These are phyloP conservation scores for Prunella vulgaris DNA, from an alignment of 257 asterid genomes.

Conservation along the genomic window DNA sequence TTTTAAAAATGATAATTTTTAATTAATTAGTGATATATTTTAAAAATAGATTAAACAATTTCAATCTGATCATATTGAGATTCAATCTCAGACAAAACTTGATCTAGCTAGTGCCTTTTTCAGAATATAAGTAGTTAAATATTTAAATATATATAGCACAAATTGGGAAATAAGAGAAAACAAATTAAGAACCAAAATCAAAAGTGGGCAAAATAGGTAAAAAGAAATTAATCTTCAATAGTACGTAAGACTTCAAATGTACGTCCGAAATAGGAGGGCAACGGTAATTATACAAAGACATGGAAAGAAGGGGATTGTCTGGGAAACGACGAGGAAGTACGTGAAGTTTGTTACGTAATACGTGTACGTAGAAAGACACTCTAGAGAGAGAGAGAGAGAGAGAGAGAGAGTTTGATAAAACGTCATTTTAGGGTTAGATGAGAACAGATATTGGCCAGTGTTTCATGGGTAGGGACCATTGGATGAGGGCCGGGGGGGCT, in stretches of 20 bases:
- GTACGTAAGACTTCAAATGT: background rate
- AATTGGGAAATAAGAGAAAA: no score
- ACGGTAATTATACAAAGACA: background rate
- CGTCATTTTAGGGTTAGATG: conserved; percentile 93
- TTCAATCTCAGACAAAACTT: no score
- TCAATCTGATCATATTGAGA: no score
- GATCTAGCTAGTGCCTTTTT: no score
- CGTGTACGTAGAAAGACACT: background rate
- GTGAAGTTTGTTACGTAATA: conserved; percentile 45
- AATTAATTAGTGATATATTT: no score
- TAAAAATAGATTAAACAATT: no score
- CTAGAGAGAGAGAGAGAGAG: no score
- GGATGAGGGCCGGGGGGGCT: conserved; percentile 34
- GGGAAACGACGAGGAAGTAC: conserved; percentile 26
- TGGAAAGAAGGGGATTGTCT: conserved; percentile 1
- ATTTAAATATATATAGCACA: no score
- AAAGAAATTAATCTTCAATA: background rate
- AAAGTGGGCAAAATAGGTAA: background rate
- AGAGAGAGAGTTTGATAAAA: conserved; percentile 41
- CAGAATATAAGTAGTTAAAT: no score
- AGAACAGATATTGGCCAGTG: background rate
- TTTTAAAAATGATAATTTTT: no score
- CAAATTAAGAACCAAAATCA: no score
- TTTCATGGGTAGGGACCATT: background rate
- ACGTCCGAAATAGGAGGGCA: background rate